A percentile compares a stretch with the other conserved stretches of the same genome.
phyloP scores from a whole-genome alignment of 78 protist species.

The Dictyostelium intermedium region DNA sequence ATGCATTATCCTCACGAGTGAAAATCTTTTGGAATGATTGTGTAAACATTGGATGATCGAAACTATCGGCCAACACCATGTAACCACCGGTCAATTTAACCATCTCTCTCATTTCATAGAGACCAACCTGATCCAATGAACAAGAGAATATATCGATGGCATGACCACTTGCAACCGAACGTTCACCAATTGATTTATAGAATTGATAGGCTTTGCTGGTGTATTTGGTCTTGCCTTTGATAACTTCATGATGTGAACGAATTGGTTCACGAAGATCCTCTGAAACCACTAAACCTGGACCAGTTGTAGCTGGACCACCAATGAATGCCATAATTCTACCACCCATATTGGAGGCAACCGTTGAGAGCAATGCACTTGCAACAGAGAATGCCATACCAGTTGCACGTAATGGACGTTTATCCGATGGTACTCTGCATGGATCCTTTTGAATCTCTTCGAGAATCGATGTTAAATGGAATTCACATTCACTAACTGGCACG shows the following conservation, averaged over 20 bases:
- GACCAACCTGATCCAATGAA: conserved; percentile 95
- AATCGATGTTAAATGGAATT: conserved; percentile 87
- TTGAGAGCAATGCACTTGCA: conserved; percentile 91
- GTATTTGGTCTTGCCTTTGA: conserved; percentile 84
- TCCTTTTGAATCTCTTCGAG: conserved; percentile 94
- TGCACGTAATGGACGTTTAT: conserved; percentile 88
- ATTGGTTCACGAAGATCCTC: conserved; percentile 88
- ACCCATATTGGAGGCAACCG: conserved; percentile 85
- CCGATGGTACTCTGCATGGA: conserved; percentile 94
- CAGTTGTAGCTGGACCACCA: conserved; percentile 96
- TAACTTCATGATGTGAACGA: conserved; percentile 93
- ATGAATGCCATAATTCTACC: conserved; percentile 94
- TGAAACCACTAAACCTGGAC: conserved; percentile 93
- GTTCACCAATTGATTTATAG: conserved; percentile 77
- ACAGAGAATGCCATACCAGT: conserved; percentile 97
- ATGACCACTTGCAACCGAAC: conserved; percentile 87
- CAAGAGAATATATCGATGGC: conserved; percentile 90
- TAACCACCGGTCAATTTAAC: conserved; percentile 84
- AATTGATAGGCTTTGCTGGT: conserved; percentile 73
- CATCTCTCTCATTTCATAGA: conserved; percentile 90
- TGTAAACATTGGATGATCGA: conserved; percentile 87
- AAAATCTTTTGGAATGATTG: conserved; percentile 89
- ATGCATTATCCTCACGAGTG: conserved; percentile 19
- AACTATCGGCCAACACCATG: conserved; percentile 93
- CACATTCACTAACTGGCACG: conserved; percentile 91